Percentiles rank a stretch among this genome's conserved stretches.
Evolutionary conservation across 768 basidiomycete species (phyloP).

Genomic region (Roridomyces roridus): DNA sequence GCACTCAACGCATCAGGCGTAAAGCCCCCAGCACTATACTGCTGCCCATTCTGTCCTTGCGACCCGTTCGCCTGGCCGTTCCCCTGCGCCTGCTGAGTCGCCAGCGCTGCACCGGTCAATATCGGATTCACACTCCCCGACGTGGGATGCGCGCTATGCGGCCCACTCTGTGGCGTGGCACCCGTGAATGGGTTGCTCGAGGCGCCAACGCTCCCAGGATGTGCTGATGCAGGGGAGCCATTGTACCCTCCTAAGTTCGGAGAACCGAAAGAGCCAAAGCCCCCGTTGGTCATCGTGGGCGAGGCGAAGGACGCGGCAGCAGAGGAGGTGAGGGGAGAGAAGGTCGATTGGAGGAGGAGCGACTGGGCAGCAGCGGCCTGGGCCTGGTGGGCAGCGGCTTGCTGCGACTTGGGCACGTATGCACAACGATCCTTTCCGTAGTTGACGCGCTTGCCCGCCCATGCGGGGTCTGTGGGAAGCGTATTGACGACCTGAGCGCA

Average conservation of each 20-base stretch:
- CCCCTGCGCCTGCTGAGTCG: not conserved
- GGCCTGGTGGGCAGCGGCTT: constrained; percentile 85
- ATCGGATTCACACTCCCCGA: constrained; percentile 4
- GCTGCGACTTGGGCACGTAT: constrained; percentile 95
- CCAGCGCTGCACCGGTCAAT: not conserved
- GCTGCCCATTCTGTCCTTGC: constrained; percentile 2
- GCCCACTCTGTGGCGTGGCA: not conserved
- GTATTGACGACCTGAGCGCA: constrained; percentile 90
- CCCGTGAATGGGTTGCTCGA: constrained; percentile 8
- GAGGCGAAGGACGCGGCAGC: constrained; percentile 4
- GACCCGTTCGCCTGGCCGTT: not conserved
- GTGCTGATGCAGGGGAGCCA: constrained; percentile 13
- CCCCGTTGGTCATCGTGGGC: not conserved
- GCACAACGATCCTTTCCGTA: constrained; percentile 99
- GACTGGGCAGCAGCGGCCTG: constrained; percentile 84
- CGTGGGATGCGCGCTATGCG: constrained; percentile 8
- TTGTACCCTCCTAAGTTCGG: constrained; percentile 5
- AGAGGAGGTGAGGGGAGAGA: constrained; percentile 40
- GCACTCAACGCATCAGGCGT: constrained; percentile 57
- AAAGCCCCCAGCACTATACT: constrained; percentile 34
- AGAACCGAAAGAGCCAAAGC: not conserved
- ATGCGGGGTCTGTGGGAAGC: constrained; percentile 88
- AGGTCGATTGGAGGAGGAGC: constrained; percentile 32
- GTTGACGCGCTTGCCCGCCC: constrained; percentile 96
- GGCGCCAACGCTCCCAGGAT: constrained; percentile 2